Evolutionary conservation across 352 stramenopile genomes (phyloP).

Genomic region (Phytophthora uliginosa): DNA sequence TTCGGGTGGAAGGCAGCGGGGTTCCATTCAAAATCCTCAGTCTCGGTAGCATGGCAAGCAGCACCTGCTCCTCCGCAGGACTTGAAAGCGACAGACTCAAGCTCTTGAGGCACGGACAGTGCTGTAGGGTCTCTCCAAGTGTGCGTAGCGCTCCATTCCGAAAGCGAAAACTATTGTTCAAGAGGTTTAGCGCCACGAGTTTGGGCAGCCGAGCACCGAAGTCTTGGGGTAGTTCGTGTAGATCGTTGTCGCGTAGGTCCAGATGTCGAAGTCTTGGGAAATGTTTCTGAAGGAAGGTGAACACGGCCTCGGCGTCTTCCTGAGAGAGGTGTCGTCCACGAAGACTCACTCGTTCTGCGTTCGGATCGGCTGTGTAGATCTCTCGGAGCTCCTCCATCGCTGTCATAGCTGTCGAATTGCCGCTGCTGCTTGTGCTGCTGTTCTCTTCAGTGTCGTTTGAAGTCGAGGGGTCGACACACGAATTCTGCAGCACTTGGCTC

Average conservation of each 20-base stretch:
- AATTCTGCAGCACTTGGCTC: conserved; percentile 2
- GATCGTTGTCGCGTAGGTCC: conserved; percentile 66
- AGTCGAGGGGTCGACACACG: neutral
- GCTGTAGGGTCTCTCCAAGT: conserved; percentile 51
- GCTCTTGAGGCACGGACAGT: conserved; percentile 65
- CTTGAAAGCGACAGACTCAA: conserved; percentile 65
- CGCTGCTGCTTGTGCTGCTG: conserved; percentile 30
- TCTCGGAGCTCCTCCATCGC: conserved; percentile 64
- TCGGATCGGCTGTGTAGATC: conserved; percentile 42
- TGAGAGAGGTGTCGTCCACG: conserved; percentile 41
- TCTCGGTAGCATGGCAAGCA: conserved; percentile 65
- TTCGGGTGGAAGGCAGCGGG: conserved; percentile 31
- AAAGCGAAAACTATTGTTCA: conserved; percentile 57
- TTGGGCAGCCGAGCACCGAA: conserved; percentile 51
- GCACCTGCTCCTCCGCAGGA: conserved; percentile 64
- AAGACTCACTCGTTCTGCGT: conserved; percentile 59
- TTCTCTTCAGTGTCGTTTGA: conserved; percentile 24
- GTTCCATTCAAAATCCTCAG: conserved; percentile 73
- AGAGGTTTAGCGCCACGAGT: conserved; percentile 73
- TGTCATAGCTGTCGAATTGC: conserved; percentile 38
- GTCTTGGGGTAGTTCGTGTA: conserved; percentile 47
- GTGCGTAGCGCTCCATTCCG: conserved; percentile 43
- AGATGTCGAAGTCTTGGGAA: conserved; percentile 64
- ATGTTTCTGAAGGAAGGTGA: conserved; percentile 52
- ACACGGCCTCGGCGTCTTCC: conserved; percentile 30